Base-by-base conservation (phyloP, 1,284 basidiomycete species). In the Apiotrichum siamense region DNA sequence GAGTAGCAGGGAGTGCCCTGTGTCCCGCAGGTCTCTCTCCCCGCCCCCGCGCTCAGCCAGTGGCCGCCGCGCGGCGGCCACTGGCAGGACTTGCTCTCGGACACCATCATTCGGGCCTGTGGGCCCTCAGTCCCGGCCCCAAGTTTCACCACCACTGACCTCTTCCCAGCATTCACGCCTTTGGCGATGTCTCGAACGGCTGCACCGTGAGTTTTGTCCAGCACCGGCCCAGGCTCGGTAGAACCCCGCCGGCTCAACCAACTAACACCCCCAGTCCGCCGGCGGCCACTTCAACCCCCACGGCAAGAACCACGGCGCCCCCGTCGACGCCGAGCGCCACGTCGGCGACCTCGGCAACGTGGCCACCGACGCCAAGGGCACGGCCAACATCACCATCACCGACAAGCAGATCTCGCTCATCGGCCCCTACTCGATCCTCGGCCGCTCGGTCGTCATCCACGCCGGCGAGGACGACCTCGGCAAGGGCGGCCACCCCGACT, bases 271-370 rank as follows among this genome's bases (percentile, higher is more conserved):
- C n/a, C n/a, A n/a, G n/a, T 84, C 84, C 21, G 79, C 87, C 32
- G 85, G 86, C 11, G 62, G 82, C 40, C 87, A 89, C 73, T 88
- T 83, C 77, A 89, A 89, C 75, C 86, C 86, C 0, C 78, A 78
- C 65, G 76, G 73, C 29, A 77, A 79, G 63, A 80, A 75, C 31
- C 87, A 89, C 62, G 86, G 86, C 49, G 48, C 33, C 17, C 85
- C 80, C 21, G 67, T 70, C 12, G 81, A 81, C 64, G 39, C 62
- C 1, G 76, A 77, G 53, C 77, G 86, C 57, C 87, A 89, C 70
- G 80, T 85, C 24, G 87, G 87, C 17, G 87, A 90, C 67, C 73
- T 89, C 53, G 87, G 70, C 49, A 72, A 89, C 69, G 81, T 89
- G 63, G 64, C 79, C 62, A 79, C 80, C 49, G 80, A 89, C 66